Evolutionary conservation across 2,329 filamentous ascomycete genomes (phyloP), one percentile per base, ranked within the genome.

Genomic region (Ustulina deusta): DNA sequence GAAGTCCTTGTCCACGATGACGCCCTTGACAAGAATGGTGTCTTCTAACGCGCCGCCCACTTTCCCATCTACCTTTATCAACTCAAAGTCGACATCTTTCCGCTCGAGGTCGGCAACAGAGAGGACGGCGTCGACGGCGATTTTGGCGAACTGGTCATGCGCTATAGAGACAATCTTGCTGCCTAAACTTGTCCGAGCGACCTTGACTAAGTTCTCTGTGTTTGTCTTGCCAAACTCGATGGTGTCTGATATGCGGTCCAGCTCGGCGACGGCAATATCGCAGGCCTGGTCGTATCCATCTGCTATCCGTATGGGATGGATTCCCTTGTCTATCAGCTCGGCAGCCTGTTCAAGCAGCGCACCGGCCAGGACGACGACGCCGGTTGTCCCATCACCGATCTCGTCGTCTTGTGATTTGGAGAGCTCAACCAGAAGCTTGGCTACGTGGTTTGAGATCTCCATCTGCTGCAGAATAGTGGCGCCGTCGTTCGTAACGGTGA

Each of bases 151-250:
- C 80, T 98, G 95, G 81, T 98, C 95, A 82, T 99, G 96, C 48
- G 96, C 93, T 83, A 97, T 99, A 79, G 94, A 98, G 57, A 99
- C 96, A 78, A 99, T 99, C 86, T 99, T 99, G 87, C 93, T 97
- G 74, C 97, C 96, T 79, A 99, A 83, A 82, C 93, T 96, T 71
- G 96, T 99, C 82, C 93, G 94, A 67, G 96, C 96, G 38, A 98
- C 96, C 85, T 96, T 96, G 81, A 96, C 86, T 46, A 99, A 86
- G 83, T 98, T 97, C 75, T 89, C 84, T 65, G 91, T 97, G 75
- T 97, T 84, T 22, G 92, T 89, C 77, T 86, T 91, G 75, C 89
- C 89, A 81, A 99, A 99, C 66, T 93, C 86, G 76, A 99, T 94
- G 66, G 90, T 89, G 80, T 99, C 97, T 74, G 93, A 94, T 80